Base-by-base conservation (phyloP, 495 filamentous ascomycete species). In the Friedmanniomyces simplex region DNA sequence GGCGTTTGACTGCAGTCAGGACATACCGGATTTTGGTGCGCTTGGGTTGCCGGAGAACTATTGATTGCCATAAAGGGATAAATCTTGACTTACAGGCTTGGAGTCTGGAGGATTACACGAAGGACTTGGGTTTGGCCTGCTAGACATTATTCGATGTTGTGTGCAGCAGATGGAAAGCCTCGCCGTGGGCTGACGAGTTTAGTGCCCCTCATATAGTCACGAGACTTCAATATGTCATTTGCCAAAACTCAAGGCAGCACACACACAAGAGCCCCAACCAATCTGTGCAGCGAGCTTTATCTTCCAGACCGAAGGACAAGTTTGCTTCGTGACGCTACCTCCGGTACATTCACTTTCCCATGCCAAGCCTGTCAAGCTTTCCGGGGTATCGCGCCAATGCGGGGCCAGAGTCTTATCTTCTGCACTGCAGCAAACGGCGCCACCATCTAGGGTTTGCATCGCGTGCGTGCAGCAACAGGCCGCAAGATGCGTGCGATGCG, bases 1-100 rank as follows among this genome's bases (percentile, higher is more conserved):
- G 54, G 70, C 74, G 18, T 98, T 91, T 66, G 83, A 84, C 60
- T 97, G 94, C 72, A 77, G 80, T 7, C 61, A 73, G 53, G 71
- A 66, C 26, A 74, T 94, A 7, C 88, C 89, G 7, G 82, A 81
- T 68, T 97, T 89, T 73, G 74, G 73, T 7, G 74, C 71, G 10
- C 64, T 80, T 66, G 73, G 70, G 30, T 64, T 85, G 54, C 76
- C 82, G 30, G 90, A 95, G 71, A 77, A 74, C 68, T 94, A 88
- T 73, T 95, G 39, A 43, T 32, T 4, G 28, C 28, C 4, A 32
- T 32, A 4, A n/a, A n/a, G 28, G 28, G 10, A 32, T 32, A 32
- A 10, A 32, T 32, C 10, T 3, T 32, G 28, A 4, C 3, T 32
- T 10, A 3, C 28, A 32, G 28, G 4, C 3, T 32, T 4, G 28